These are phyloP conservation scores for Biscogniauxia sp. DNA, from an alignment of 2,329 filamentous ascomycete species.

Conservation along the genomic window DNA sequence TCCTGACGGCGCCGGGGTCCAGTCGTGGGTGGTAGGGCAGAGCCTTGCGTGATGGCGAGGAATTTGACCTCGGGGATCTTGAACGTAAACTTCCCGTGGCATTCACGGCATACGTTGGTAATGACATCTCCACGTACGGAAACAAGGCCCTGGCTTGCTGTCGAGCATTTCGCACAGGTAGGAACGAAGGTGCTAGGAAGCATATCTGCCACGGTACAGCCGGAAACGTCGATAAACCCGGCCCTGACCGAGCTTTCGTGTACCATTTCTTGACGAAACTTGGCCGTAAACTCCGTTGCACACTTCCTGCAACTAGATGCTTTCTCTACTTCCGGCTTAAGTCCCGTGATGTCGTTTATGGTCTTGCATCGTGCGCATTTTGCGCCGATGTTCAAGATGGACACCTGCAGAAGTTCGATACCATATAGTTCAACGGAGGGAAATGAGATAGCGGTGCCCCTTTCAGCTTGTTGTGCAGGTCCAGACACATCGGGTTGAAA, in stretches of 20 bases:
- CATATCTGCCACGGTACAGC: slow-evolving; percentile 73
- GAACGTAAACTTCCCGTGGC: slow-evolving; percentile 77
- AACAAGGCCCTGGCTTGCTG: slow-evolving; percentile 63
- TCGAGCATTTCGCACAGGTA: slow-evolving; percentile 75
- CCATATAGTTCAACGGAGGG: slow-evolving; percentile 74
- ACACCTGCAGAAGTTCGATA: slow-evolving; percentile 72
- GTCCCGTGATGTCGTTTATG: slow-evolving; percentile 63
- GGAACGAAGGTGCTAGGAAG: slow-evolving; percentile 77
- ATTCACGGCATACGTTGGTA: slow-evolving; percentile 74
- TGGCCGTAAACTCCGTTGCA: slow-evolving; percentile 48
- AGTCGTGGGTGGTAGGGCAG: slow-evolving; percentile 38
- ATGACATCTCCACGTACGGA: slow-evolving; percentile 72
- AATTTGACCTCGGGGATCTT: slow-evolving; percentile 77
- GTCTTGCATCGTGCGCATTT: slow-evolving; percentile 82
- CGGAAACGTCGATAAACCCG: slow-evolving; percentile 74
- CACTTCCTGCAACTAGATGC: slow-evolving; percentile 58
- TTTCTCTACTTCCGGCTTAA: slow-evolving; percentile 56
- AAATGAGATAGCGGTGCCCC: slow-evolving; percentile 75
- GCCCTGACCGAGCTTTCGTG: slow-evolving; percentile 72
- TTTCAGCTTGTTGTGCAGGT: slow-evolving; percentile 48
- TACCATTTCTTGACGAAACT: slow-evolving; percentile 66
- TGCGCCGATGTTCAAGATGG: slow-evolving; percentile 64
- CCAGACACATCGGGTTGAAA: slow-evolving; percentile 24
- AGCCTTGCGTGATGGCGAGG: slow-evolving; percentile 62
- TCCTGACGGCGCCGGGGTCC: slow-evolving; percentile 49